Conservation (phyloP, 768 basidiomycete species). For the Rhodotorula diobovata region DNA sequence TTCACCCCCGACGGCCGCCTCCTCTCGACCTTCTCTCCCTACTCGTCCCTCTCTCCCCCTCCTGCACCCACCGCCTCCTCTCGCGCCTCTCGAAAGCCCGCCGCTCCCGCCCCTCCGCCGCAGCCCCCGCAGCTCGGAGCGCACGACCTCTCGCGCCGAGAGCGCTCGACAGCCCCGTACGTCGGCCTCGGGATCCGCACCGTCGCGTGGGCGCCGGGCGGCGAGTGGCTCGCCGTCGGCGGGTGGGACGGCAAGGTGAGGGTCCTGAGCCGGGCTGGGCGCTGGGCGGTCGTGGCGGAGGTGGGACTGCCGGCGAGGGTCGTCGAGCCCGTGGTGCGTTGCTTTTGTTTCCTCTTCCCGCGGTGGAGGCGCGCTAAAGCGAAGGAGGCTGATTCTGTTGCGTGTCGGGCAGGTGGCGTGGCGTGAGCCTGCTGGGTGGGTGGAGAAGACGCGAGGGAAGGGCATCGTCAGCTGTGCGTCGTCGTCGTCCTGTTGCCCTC, state of each 20-base stretch:
- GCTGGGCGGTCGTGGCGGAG: constrained; percentile 9
- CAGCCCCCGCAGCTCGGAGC: not conserved
- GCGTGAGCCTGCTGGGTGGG: constrained; percentile 31
- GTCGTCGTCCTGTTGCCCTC: not conserved
- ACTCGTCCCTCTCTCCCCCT: constrained; percentile 35
- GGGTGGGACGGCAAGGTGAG: constrained; percentile 41
- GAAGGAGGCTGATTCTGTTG: not conserved
- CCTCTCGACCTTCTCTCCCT: constrained; percentile 42
- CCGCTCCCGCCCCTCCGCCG: not conserved
- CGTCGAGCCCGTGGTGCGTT: not conserved
- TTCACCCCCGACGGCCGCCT: constrained; percentile 46
- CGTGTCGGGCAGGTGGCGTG: constrained; percentile 7
- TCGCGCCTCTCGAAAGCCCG: not conserved
- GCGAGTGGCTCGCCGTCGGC: constrained; percentile 38
- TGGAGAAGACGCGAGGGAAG: constrained; percentile 24
- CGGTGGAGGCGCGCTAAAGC: not conserved
- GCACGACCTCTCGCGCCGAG: not conserved
- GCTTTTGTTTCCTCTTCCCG: not conserved
- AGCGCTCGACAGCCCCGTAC: constrained; percentile 11
- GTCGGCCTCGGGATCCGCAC: constrained; percentile 40
- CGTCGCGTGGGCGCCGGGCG: constrained; percentile 36
- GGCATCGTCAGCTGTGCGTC: constrained; percentile 33
- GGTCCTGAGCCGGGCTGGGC: constrained; percentile 9
- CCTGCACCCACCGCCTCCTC: not conserved
- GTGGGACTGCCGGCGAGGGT: constrained; percentile 4